Evolutionary conservation across 2,329 filamentous ascomycete genomes (phyloP), one percentile per base, ranked within the genome.

Genomic region (Dothideomycetes sp.): DNA sequence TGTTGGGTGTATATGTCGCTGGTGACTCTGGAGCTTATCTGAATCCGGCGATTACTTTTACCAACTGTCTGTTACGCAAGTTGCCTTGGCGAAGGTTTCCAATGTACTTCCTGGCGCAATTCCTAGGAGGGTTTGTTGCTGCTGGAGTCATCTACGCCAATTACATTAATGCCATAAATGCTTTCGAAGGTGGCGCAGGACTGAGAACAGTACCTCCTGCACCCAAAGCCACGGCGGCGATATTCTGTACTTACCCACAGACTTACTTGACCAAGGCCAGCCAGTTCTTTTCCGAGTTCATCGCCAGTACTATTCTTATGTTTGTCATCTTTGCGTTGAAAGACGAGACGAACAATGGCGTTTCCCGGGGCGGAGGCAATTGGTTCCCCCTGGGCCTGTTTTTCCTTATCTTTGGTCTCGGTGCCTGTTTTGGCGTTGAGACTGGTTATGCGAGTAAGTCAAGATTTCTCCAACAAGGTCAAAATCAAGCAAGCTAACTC

Each of bases 281-380:
- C n/a, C 76, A 80, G 57, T 81, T 84, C 59, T 81, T 84, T 53
- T 80, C 75, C 30, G 80, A 84, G 49, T 80, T 83, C 46, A 62
- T 84, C 35, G 76, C 79, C 22, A 78, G 72, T 44, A 64, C 75
- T 0, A 69, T 85, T 12, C 64, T 84, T 16, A 78, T 82, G 67
- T 82, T 84, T 51, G 68, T 76, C 47, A 80, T 84, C 38, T 84
- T 81, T 51, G 78, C 79, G 0, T 61, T 85, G 29, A 76, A 75
- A 36, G 74, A 77, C 43, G 65, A 68, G 46, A 57, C 51, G 11
- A 63, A 64, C 37, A 58, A 58, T 5, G 64, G 63, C 41, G 43
- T 42, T 27, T 30, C 51, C 49, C 42, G 45, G 41, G 25, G 54
- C 49, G 9, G 47, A 12, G 53, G 54, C 0, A 65, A 68, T 2